Evolutionary conservation across 2,329 filamentous ascomycete genomes (phyloP), one percentile per base, ranked within the genome.

Genomic region (Cladobotryum protrusum): DNA sequence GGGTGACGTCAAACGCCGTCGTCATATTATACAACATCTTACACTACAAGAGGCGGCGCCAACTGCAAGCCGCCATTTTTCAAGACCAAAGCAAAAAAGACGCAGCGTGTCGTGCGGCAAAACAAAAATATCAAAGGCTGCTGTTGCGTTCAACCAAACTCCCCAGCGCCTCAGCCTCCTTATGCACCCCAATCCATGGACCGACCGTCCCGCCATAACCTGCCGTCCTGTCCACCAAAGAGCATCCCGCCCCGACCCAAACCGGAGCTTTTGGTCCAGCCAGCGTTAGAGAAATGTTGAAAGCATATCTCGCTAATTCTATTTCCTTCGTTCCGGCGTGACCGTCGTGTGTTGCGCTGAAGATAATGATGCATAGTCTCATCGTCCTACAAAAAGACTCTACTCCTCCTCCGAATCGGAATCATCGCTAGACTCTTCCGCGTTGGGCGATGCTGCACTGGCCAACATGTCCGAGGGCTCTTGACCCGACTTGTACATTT

Each of bases 341-440:
- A 29, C 24, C 24, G 24, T 29, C 24, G 24, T 29, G 3, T n/a
- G n/a, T n/a, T n/a, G n/a, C n/a, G 20, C 7, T 29, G 24, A 24
- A 4, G 24, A 29, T 29, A 9, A 29, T 9, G 24, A 29, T 29
- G 24, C 6, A 8, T 29, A 9, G 24, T 9, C 24, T 5, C 24
- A 29, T 29, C 24, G 24, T 29, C 24, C 11, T 29, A 29, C 11
- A 29, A 29, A 29, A 29, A 29, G 7, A 29, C 11, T 4, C 56
- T 79, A 68, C 57, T 74, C 72, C 39, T 73, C 72, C 46, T 74
- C 74, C 35, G 71, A 74, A 43, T 75, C 72, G 2, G 72, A 75
- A 43, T 74, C 72, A 20, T 75, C 72, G 41, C 66, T 69, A 8
- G 67, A 67, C 29, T 69, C 64, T 24, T 50, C 47, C 17, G 61